Base-by-base conservation (phyloP, 352 stramenopile genomes). In the Phytophthora crassamura region DNA sequence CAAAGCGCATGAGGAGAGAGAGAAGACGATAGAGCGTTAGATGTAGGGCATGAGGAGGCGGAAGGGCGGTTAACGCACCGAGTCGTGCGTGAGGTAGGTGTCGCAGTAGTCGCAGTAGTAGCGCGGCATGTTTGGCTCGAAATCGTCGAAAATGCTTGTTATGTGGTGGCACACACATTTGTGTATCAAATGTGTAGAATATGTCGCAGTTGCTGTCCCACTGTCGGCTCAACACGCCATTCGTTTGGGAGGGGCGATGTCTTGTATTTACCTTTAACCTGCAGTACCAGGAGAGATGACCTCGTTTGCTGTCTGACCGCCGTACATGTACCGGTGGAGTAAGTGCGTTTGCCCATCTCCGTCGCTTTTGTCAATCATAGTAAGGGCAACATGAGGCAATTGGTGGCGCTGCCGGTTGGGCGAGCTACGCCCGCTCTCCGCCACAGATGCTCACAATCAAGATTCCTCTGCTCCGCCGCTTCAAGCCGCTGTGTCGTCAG, bases 71-170 rank as follows among this genome's bases (percentile, higher is more conserved):
- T 20, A 67, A 30, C 72, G 60, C 65, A 96, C 90, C 68, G 92
- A 98, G 77, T 98, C 92, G 70, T 98, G 93, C 64, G 93, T 98
- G 59, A 98, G 85, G 72, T 98, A 98, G 50, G 92, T 97, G 69
- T 97, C 91, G 73, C 93, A 98, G 75, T 98, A 98, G 75, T 98
- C 92, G 76, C 92, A 98, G 77, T 97, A 98, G 78, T 97, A 98
- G 64, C 92, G 89, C 69, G 90, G 91, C 90, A 98, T 97, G 15
- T 48, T 51, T 60, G 30, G 47, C 35, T 67, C 25, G 34, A 33
- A 65, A 51, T 52, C 25, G 42, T 3, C 25, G 25, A 30, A 30
- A 30, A 30, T 30, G 22, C 22, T 25, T 25, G 22, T 25, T 25
- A 25, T 25, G 22, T 25, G 22, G 22, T 25, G n/a, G n/a, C 3